Evolutionary conservation across 495 filamentous ascomycete genomes (phyloP).

Genomic region (Mytilinidion resinicola): DNA sequence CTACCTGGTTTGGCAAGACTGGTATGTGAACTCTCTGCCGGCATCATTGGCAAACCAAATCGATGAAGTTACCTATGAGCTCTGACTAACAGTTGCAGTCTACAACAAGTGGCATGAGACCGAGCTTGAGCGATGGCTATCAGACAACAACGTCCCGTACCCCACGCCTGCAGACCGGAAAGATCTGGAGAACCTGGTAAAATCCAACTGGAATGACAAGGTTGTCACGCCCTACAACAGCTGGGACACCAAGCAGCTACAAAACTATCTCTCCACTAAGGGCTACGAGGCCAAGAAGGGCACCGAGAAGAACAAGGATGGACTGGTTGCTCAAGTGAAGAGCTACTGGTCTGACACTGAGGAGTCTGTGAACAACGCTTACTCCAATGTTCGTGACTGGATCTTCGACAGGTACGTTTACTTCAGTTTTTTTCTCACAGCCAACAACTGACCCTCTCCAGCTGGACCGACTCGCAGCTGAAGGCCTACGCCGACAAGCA

Average conservation of each 20-base stretch:
- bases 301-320: slow-evolving; percentile 57
- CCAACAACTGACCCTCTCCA: slow-evolving; percentile 35
- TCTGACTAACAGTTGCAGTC: slow-evolving; percentile 43
- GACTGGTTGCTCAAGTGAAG: slow-evolving; percentile 62
- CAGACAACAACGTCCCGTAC: slow-evolving; percentile 83
- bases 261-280: slow-evolving; percentile 58
- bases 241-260: slow-evolving; percentile 63
- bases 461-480: slow-evolving; percentile 77
- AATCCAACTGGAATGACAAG: slow-evolving; percentile 73
- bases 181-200: slow-evolving; percentile 55
- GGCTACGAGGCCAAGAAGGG: slow-evolving; percentile 60
- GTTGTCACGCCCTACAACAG: slow-evolving; percentile 58
- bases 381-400: slow-evolving; percentile 74
- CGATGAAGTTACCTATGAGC: background rate
- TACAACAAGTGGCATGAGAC: slow-evolving; percentile 99
- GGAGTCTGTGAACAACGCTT: slow-evolving; percentile 63
- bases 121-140: slow-evolving; percentile 94
- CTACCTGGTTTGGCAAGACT: slow-evolving; percentile 76
- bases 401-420: slow-evolving; percentile 79
- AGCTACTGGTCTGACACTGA: slow-evolving; percentile 67
- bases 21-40: slow-evolving; percentile 43
- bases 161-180: slow-evolving; percentile 44
- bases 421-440: slow-evolving; percentile 11
- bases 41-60: background rate
- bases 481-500: slow-evolving; percentile 90